phyloP scores from a whole-genome alignment of 768 basidiomycete genomes.

The Lentinula lateritia region DNA sequence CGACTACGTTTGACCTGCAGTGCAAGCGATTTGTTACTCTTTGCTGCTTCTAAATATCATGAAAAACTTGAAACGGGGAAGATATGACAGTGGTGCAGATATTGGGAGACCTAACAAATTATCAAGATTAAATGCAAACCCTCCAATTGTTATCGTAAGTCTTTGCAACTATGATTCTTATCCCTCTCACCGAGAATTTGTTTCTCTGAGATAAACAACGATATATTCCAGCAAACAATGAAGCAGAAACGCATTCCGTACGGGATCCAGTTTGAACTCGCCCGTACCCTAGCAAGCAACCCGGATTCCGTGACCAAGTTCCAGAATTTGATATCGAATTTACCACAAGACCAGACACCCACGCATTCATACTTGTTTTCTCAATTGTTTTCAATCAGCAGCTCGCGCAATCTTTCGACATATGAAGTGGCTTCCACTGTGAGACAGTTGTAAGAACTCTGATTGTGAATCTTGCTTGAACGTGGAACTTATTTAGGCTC shows the following conservation, averaged over 20 bases:
- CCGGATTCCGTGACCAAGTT: neutral
- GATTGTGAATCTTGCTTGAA: no score
- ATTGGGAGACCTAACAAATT: neutral
- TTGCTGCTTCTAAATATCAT: no score
- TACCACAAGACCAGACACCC: neutral
- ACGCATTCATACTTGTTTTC: neutral
- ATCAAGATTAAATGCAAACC: neutral
- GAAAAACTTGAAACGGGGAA: neutral
- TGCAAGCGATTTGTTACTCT: no score
- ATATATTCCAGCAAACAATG: conserved; percentile 17
- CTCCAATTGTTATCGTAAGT: neutral
- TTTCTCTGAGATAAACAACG: neutral
- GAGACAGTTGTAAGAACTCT: neutral
- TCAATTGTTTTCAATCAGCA: neutral
- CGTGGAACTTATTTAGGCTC: no score
- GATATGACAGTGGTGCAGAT: neutral
- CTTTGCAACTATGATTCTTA: neutral
- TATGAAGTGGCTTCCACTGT: conserved; percentile 29
- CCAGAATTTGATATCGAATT: neutral
- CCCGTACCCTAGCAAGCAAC: conserved; percentile 22
- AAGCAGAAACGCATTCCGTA: conserved; percentile 28
- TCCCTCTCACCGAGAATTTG: neutral
- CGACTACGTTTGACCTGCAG: no score
- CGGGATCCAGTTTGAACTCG: conserved; percentile 52
- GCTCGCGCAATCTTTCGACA: conserved; percentile 11